These are phyloP conservation scores for Metschnikowia lachancei DNA, from an alignment of 805 yeast genomes.

Conservation along the genomic window DNA sequence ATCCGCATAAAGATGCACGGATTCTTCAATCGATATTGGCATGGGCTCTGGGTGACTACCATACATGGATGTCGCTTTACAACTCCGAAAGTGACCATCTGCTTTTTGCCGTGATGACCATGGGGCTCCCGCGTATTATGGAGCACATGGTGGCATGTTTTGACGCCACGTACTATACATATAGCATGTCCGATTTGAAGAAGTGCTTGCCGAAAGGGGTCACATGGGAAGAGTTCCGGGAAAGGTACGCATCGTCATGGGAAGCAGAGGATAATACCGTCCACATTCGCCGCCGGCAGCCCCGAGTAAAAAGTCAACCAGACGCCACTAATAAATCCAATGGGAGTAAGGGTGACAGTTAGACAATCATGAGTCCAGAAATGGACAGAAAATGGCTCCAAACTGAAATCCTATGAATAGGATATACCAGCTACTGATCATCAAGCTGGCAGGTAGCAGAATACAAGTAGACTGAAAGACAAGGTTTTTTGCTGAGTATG, in stretches of 20 bases:
- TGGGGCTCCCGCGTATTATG: constrained; percentile 37
- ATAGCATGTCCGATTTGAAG: constrained; percentile 27
- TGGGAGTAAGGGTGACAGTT: not conserved
- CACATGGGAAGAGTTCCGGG: constrained; percentile 21
- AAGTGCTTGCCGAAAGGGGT: constrained; percentile 28
- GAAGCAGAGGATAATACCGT: constrained; percentile 25
- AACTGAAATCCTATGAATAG: too few species aligned
- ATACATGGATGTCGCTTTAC: constrained; percentile 30
- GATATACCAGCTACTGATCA: too few species aligned
- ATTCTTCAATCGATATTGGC: constrained; percentile 21
- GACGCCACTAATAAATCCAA: not conserved
- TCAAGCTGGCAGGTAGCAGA: too few species aligned
- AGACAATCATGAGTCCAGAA: too few species aligned
- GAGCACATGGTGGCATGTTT: constrained; percentile 30
- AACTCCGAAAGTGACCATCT: constrained; percentile 33
- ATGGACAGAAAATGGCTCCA: too few species aligned
- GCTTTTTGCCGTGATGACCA: constrained; percentile 38
- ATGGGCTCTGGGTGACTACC: constrained; percentile 33
- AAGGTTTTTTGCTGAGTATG: too few species aligned
- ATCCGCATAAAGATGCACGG: constrained; percentile 14
- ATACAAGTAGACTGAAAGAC: too few species aligned
- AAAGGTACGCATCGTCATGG: constrained; percentile 31
- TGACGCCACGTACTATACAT: constrained; percentile 38
- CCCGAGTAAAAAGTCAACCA: not conserved
- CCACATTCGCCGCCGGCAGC: constrained; percentile 21